A percentile compares a stretch with the other conserved stretches of the same genome.
phyloP scores from a whole-genome alignment of 148 eudicot species.

The Persicaria maculosa region DNA sequence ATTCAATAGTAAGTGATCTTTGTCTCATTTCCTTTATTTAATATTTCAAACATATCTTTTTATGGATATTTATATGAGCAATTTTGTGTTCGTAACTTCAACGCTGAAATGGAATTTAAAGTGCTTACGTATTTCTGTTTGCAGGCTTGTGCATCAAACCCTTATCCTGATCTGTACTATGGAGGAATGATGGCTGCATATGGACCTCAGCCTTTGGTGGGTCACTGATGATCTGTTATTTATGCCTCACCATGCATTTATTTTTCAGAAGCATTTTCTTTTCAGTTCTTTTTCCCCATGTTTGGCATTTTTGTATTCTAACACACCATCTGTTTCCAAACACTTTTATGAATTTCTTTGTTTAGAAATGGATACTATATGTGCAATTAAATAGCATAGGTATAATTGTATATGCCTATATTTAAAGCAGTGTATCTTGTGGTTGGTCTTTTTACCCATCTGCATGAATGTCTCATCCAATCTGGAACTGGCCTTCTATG shows the following conservation, averaged over 20 bases:
- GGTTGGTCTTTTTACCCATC: background rate
- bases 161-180: slow-evolving; percentile 68
- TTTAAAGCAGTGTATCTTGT: background rate
- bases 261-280: background rate
- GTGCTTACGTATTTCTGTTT: background rate
- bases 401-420: background rate
- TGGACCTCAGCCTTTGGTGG: slow-evolving; percentile 77
- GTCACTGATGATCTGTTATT: slow-evolving; percentile 10
- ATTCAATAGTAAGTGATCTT: slow-evolving; percentile 63
- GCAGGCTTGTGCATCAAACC: slow-evolving; percentile 77
- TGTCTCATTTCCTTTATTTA: background rate
- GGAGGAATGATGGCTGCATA: slow-evolving; percentile 80
- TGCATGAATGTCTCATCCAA: background rate
- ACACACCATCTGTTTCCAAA: background rate
- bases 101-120: background rate
- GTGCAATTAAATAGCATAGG: background rate
- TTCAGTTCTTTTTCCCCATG: background rate
- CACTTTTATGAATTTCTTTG: background rate
- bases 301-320: background rate
- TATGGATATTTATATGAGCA: background rate
- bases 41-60: background rate
- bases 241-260: background rate
- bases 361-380: background rate
- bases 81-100: slow-evolving; percentile 2
- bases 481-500: background rate